phyloP scores from a whole-genome alignment of 2,329 filamentous ascomycete species.

The Fusarium sp. region DNA sequence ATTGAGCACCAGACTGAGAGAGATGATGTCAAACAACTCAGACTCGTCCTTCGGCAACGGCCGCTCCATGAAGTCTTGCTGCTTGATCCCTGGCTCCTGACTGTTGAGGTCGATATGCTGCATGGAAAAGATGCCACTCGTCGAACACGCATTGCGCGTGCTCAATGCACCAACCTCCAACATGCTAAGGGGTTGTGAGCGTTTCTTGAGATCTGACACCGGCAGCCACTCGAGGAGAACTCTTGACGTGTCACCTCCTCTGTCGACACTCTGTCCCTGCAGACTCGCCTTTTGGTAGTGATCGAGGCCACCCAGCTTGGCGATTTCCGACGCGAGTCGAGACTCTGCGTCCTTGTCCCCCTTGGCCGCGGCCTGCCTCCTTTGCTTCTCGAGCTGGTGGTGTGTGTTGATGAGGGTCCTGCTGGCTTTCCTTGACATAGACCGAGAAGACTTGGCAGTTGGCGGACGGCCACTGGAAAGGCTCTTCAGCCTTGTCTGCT shows the following conservation, averaged over 20 bases:
- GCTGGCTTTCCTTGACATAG: conserved; percentile 74
- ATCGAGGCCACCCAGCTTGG: conserved; percentile 69
- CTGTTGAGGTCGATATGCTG: conserved; percentile 92
- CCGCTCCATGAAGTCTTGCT: conserved; percentile 95
- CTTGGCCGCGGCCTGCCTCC: conserved; percentile 64
- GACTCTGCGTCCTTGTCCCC: conserved; percentile 63
- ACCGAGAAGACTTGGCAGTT: conserved; percentile 61
- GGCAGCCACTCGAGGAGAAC: conserved; percentile 73
- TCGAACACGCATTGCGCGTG: conserved; percentile 85
- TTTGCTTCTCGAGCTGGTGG: conserved; percentile 73
- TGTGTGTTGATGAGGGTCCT: conserved; percentile 74
- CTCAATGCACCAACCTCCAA: conserved; percentile 93
- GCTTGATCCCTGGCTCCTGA: conserved; percentile 81
- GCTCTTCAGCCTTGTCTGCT: conserved; percentile 59
- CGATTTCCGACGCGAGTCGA: conserved; percentile 64
- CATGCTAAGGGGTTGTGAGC: conserved; percentile 65
- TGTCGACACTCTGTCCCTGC: conserved; percentile 74
- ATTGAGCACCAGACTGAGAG: conserved; percentile 92
- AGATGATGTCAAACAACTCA: conserved; percentile 88
- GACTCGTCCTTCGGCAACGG: conserved; percentile 73
- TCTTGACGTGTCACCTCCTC: conserved; percentile 75
- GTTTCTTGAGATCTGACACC: conserved; percentile 42
- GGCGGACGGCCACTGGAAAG: conserved; percentile 67
- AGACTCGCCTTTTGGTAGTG: conserved; percentile 76
- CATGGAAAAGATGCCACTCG: conserved; percentile 76